A percentile compares a stretch with the other conserved stretches of the same genome.
These are phyloP conservation scores for Letharia columbiana DNA, from an alignment of 495 filamentous ascomycete genomes.

Conservation along the genomic window DNA sequence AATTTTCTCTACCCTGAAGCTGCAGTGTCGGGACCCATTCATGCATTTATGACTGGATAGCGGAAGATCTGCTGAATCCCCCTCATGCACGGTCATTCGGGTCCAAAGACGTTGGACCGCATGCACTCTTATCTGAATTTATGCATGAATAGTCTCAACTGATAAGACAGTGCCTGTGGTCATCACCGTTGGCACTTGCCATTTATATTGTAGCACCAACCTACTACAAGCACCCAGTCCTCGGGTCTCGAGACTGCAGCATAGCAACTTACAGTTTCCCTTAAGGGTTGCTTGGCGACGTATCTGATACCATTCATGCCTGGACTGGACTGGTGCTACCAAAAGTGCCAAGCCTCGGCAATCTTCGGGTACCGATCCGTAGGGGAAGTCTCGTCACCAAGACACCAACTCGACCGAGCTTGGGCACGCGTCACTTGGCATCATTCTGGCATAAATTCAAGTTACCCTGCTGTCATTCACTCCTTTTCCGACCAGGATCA, in stretches of 20 bases:
- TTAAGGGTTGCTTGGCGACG: background rate
- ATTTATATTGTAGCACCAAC: background rate
- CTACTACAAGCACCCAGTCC: background rate
- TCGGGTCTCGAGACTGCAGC: background rate
- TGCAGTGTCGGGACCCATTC: background rate
- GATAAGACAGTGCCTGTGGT: background rate
- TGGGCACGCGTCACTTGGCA: background rate
- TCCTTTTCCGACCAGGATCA: no score
- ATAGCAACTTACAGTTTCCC: background rate
- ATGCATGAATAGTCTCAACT: background rate
- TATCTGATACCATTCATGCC: background rate
- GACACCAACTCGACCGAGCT: background rate
- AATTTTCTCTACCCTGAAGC: background rate
- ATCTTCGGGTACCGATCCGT: background rate
- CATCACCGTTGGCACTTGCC: background rate
- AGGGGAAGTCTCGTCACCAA: background rate
- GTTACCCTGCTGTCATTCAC: background rate
- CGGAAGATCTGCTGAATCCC: background rate
- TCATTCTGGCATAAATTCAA: background rate
- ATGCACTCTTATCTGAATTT: constrained; percentile 1
- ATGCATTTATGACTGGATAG: background rate
- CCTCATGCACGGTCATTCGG: constrained; percentile 1
- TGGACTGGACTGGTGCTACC: background rate
- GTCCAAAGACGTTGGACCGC: background rate
- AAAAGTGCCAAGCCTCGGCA: constrained; percentile 2